These are phyloP conservation scores for Potentilla sterilis DNA, from an alignment of 306 rosid species.

Conservation along the genomic window DNA sequence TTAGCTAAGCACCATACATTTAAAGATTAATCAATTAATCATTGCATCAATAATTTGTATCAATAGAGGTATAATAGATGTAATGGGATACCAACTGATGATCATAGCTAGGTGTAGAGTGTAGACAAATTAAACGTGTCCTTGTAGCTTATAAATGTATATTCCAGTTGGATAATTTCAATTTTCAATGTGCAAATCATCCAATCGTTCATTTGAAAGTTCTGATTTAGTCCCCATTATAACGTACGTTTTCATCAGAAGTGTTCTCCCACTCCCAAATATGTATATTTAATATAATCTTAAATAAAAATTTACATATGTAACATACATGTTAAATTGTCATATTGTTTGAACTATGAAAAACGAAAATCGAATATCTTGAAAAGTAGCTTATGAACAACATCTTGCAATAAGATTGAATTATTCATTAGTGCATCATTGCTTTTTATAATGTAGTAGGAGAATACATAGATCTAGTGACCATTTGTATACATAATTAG, in stretches of 20 bases:
- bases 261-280: too few species aligned
- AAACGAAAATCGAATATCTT: background rate
- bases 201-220: too few species aligned
- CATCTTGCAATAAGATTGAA: background rate
- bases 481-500: background rate
- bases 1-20: background rate
- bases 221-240: too few species aligned
- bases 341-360: background rate
- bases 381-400: background rate
- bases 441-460: background rate
- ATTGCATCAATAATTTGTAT: background rate
- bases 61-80: constrained; percentile 9
- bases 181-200: too few species aligned
- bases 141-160: background rate
- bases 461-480: background rate
- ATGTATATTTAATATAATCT: too few species aligned
- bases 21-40: background rate
- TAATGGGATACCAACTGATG: constrained; percentile 27
- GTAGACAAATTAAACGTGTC: constrained; percentile 2
- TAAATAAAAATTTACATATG: background rate
- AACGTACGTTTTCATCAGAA: too few species aligned
- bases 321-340: background rate
- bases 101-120: too few species aligned
- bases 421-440: background rate
- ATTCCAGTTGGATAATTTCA: too few species aligned